A percentile compares a stretch with the other conserved stretches of the same genome.
phyloP scores from a whole-genome alignment of 805 yeast species.

The Candida manassasensis region DNA sequence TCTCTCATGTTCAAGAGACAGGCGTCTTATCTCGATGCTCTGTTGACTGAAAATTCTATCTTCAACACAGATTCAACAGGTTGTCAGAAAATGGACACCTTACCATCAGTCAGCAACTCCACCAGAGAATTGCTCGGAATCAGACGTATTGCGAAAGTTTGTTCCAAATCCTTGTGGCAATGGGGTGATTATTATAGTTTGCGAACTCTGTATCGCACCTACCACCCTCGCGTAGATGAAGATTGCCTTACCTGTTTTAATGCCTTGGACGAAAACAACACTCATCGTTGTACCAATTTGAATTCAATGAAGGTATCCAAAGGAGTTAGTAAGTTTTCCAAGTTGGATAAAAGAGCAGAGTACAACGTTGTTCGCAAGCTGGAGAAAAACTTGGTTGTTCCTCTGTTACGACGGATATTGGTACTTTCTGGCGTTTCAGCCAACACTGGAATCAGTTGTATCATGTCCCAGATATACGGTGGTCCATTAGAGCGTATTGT shows the following conservation, averaged over 20 bases:
- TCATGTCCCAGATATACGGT: slow-evolving; percentile 56
- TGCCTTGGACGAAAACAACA: background rate
- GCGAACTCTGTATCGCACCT: background rate
- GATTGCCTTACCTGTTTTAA: background rate
- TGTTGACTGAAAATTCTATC: slow-evolving; percentile 1
- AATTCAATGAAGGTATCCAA: too few relatives aligned
- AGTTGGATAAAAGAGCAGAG: background rate
- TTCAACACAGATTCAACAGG: background rate
- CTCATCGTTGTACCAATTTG: too few relatives aligned
- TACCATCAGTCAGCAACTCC: background rate
- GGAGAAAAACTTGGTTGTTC: too few relatives aligned
- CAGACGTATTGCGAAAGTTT: slow-evolving; percentile 4
- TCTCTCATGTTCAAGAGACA: background rate
- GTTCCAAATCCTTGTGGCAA: slow-evolving; percentile 1
- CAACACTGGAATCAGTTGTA: slow-evolving; percentile 42
- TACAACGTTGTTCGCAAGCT: background rate
- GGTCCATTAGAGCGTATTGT: slow-evolving; percentile 61
- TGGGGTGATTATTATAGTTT: slow-evolving; percentile 2
- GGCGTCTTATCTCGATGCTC: background rate
- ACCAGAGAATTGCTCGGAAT: slow-evolving; percentile 2
- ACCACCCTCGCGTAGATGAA: background rate
- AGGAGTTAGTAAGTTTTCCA: background rate
- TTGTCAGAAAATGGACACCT: background rate
- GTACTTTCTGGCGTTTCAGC: slow-evolving; percentile 36
- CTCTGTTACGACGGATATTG: slow-evolving; percentile 25